Conservation (phyloP, 352 stramenopile genomes). For the Pythium insidiosum region DNA sequence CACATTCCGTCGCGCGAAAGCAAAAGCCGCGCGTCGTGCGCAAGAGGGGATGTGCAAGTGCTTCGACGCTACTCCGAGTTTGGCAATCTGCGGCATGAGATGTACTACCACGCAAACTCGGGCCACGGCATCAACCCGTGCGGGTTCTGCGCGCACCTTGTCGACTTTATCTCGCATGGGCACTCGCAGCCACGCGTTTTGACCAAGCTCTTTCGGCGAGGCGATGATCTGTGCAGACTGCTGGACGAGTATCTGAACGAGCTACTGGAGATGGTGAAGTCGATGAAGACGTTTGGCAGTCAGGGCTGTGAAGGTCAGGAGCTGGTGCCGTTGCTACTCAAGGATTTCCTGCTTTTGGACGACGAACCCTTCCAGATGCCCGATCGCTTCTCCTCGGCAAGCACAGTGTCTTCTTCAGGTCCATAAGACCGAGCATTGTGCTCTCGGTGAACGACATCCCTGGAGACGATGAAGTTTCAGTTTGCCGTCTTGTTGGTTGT, state of each 20-base stretch:
- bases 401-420: no score
- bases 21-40: conserved; percentile 8
- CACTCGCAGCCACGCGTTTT: conserved; percentile 1
- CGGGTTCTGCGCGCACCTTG: conserved; percentile 4
- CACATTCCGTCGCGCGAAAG: neutral
- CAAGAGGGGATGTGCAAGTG: conserved; percentile 33
- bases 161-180: conserved; percentile 5
- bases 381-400: no score
- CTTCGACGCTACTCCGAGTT: conserved; percentile 53
- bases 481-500: no score
- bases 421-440: no score
- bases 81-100: conserved; percentile 21
- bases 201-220: conserved; percentile 3
- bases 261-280: conserved; percentile 2
- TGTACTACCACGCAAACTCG: conserved; percentile 3
- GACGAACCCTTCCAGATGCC: neutral
- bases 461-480: no score
- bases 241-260: conserved; percentile 7
- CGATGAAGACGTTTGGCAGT: conserved; percentile 5
- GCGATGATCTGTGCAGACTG: neutral
- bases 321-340: neutral
- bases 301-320: conserved; percentile 3
- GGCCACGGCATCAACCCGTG: conserved; percentile 8
- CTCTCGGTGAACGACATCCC: no score
- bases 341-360: conserved; percentile 1